phyloP scores from a whole-genome alignment of 129 eudicot genomes.

The Artemisia annua region DNA sequence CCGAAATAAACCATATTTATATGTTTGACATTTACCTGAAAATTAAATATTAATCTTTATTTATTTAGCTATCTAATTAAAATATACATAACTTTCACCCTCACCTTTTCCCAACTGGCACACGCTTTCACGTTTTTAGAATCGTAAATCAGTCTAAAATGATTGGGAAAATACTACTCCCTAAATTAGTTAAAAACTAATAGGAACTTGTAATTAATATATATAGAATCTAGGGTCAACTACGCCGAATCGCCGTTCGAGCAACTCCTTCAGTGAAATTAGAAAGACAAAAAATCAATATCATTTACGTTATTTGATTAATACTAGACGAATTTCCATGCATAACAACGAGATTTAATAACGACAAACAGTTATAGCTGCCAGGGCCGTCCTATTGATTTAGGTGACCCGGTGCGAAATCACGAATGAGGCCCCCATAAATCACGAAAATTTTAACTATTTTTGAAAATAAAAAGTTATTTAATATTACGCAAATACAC shows the following conservation, averaged over 20 bases:
- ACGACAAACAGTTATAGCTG: too few species aligned
- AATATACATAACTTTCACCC: neutral
- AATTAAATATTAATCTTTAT: neutral
- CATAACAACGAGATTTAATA: too few species aligned
- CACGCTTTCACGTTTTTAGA: conserved; percentile 24
- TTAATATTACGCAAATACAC: too few species aligned
- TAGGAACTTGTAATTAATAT: conserved; percentile 11
- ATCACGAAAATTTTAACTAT: too few species aligned
- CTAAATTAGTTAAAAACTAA: neutral
- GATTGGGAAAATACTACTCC: conserved; percentile 16
- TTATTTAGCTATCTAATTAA: conserved; percentile 16
- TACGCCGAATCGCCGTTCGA: conserved; percentile 38
- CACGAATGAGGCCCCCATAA: too few species aligned
- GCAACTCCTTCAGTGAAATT: conserved; percentile 19
- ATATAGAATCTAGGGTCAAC: conserved; percentile 29
- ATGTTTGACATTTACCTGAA: conserved; percentile 31
- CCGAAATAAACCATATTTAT: conserved; percentile 37
- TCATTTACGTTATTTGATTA: neutral
- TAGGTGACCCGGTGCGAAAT: too few species aligned
- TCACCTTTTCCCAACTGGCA: conserved; percentile 31
- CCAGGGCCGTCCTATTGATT: too few species aligned
- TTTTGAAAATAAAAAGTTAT: too few species aligned
- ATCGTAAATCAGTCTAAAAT: conserved; percentile 18
- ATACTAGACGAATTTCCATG: neutral
- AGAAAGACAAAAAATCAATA: neutral